These are phyloP conservation scores for Knufia petricola DNA, from an alignment of 2,329 filamentous ascomycete genomes.

Conservation along the genomic window DNA sequence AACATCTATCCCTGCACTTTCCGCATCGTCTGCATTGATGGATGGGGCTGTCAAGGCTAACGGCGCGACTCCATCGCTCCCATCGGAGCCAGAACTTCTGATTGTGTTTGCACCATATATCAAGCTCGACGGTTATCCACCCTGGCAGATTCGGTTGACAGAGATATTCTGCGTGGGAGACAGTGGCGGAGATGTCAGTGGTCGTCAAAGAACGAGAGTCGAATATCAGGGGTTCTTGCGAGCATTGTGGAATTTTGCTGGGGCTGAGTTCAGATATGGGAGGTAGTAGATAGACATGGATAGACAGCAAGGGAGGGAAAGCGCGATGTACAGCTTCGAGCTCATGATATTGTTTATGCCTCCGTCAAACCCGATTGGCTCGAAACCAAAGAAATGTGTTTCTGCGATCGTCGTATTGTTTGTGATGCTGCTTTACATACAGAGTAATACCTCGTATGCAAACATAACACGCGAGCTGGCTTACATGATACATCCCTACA, in stretches of 20 bases:
- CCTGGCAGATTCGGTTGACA: constrained; percentile 89
- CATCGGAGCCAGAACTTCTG: constrained; percentile 66
- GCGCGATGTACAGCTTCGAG: not conserved
- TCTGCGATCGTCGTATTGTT: no score
- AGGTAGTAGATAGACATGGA: constrained; percentile 30
- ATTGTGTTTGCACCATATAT: constrained; percentile 78
- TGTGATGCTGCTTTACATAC: no score
- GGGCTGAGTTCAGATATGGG: constrained; percentile 81
- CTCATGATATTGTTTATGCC: no score
- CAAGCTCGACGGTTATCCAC: constrained; percentile 81
- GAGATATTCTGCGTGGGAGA: constrained; percentile 68
- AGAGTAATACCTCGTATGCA: no score
- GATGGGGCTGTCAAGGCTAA: constrained; percentile 9
- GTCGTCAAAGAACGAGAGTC: constrained; percentile 39
- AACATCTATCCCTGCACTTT: constrained; percentile 15
- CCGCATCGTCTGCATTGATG: constrained; percentile 11
- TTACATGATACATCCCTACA: no score
- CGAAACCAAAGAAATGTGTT: no score
- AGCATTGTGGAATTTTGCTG: constrained; percentile 72
- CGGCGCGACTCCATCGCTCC: constrained; percentile 11
- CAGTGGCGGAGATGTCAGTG: constrained; percentile 29
- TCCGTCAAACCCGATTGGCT: no score
- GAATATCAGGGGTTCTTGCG: constrained; percentile 90
- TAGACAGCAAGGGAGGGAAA: no score
- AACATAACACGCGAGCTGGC: no score